phyloP scores from a whole-genome alignment of 2,329 filamentous ascomycete genomes.

The Aspergillus pseudotamarii region DNA sequence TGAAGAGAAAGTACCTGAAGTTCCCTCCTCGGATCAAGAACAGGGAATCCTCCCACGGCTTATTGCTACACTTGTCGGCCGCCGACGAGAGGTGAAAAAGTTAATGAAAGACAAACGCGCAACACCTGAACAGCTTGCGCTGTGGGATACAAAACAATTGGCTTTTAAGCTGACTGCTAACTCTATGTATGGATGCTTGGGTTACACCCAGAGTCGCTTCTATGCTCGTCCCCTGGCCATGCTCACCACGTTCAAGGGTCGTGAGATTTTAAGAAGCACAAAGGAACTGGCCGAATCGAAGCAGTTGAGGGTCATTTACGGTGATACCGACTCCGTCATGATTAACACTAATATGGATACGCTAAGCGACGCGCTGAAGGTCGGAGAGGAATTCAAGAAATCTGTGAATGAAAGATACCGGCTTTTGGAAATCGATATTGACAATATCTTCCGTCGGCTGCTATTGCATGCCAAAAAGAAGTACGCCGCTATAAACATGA shows the following conservation, averaged over 20 bases:
- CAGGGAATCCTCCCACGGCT: conserved; percentile 87
- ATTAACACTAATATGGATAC: conserved; percentile 98
- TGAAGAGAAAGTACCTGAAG: conserved; percentile 85
- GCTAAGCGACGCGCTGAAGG: conserved; percentile 83
- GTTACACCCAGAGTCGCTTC: conserved; percentile 95
- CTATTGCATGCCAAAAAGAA: conserved; percentile 98
- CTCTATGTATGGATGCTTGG: conserved; percentile 98
- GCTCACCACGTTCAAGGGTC: conserved; percentile 94
- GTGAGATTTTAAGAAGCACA: conserved; percentile 93
- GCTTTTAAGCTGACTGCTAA: conserved; percentile 97
- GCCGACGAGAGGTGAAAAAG: conserved; percentile 88
- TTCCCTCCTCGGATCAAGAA: conserved; percentile 71
- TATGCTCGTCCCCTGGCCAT: conserved; percentile 94
- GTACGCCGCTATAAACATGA: conserved; percentile 94
- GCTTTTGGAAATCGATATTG: conserved; percentile 94
- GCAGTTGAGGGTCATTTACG: conserved; percentile 93
- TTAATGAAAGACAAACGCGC: conserved; percentile 94
- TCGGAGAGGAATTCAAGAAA: conserved; percentile 93
- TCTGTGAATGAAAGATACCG: conserved; percentile 92
- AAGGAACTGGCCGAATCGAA: conserved; percentile 93
- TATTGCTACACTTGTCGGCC: conserved; percentile 86
- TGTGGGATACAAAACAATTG: conserved; percentile 98
- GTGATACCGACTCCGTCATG: conserved; percentile 99
- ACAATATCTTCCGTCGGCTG: conserved; percentile 93
- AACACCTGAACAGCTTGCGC: conserved; percentile 81